Evolutionary conservation across 805 yeast genomes (phyloP).

Genomic region (Starmerella tilneyi): DNA sequence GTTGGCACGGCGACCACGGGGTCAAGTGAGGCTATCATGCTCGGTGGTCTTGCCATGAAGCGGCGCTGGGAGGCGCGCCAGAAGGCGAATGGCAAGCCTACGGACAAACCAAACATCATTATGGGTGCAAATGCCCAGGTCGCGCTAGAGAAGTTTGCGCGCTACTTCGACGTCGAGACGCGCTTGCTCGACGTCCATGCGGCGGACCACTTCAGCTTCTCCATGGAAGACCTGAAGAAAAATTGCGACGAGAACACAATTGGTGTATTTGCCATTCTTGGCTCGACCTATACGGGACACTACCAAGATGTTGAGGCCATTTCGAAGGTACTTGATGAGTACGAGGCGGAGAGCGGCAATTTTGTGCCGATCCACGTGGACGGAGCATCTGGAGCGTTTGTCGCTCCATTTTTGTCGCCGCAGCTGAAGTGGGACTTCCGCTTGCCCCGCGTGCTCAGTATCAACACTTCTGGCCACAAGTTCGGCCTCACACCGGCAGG

Average conservation of each 20-base stretch:
- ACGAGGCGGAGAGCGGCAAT: slow-evolving; percentile 54
- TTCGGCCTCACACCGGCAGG: slow-evolving; percentile 88
- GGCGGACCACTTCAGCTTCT: slow-evolving; percentile 54
- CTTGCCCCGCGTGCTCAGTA: slow-evolving; percentile 64
- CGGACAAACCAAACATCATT: slow-evolving; percentile 64
- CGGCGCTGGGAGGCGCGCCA: slow-evolving; percentile 72
- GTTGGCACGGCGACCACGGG: slow-evolving; percentile 91
- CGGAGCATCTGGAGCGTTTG: slow-evolving; percentile 84
- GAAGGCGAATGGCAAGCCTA: slow-evolving; percentile 48
- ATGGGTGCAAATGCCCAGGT: slow-evolving; percentile 94
- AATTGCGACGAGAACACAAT: slow-evolving; percentile 82
- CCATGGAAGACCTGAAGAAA: slow-evolving; percentile 47
- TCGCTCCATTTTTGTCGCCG: slow-evolving; percentile 77
- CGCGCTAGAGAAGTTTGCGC: slow-evolving; percentile 85
- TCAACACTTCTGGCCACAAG: slow-evolving; percentile 88
- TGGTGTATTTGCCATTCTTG: slow-evolving; percentile 79
- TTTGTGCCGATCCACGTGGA: slow-evolving; percentile 82
- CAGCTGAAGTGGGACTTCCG: slow-evolving; percentile 76
- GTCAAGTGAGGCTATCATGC: slow-evolving; percentile 85
- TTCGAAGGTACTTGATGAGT: slow-evolving; percentile 53
- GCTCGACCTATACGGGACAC: slow-evolving; percentile 89
- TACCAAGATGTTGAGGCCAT: slow-evolving; percentile 66
- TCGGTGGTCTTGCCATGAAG: slow-evolving; percentile 89
- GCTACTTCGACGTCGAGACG: slow-evolving; percentile 86
- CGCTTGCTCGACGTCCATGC: slow-evolving; percentile 58